These are phyloP conservation scores for Aspergillus egyptiacus DNA, from an alignment of 495 filamentous ascomycete species.

Conservation along the genomic window DNA sequence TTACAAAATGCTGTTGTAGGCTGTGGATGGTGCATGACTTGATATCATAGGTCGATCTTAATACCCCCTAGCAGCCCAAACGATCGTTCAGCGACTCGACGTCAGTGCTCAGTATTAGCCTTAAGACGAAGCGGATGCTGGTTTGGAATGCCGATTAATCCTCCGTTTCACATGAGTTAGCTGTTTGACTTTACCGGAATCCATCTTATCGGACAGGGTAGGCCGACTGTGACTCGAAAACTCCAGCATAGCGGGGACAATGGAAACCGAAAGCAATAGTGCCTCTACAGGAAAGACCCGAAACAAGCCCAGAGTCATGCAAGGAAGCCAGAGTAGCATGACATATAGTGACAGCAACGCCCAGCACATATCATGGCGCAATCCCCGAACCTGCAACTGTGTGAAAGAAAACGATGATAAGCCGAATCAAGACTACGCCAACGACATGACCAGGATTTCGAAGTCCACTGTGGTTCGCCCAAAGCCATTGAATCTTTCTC, in stretches of 20 bases:
- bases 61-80: not conserved
- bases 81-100: not conserved
- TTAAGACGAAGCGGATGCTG: not conserved
- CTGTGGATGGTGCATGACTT: constrained; percentile 5
- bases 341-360: not conserved
- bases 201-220: not conserved
- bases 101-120: too few relatives aligned
- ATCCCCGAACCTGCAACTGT: not conserved
- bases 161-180: too few relatives aligned
- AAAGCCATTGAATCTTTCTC: constrained; percentile 1
- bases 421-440: not conserved
- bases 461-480: constrained; percentile 1
- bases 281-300: not conserved
- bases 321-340: not conserved
- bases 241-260: not conserved
- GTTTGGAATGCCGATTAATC: too few relatives aligned
- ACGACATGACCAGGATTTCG: not conserved
- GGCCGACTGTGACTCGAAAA: not conserved
- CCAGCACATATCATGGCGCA: not conserved
- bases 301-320: not conserved
- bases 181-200: too few relatives aligned
- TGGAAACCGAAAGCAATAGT: not conserved
- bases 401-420: not conserved
- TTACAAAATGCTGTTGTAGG: not conserved
- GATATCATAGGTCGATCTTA: constrained; percentile 1